Evolutionary conservation across 495 filamentous ascomycete genomes (phyloP).

Genomic region (Talaromyces stipitatus): DNA sequence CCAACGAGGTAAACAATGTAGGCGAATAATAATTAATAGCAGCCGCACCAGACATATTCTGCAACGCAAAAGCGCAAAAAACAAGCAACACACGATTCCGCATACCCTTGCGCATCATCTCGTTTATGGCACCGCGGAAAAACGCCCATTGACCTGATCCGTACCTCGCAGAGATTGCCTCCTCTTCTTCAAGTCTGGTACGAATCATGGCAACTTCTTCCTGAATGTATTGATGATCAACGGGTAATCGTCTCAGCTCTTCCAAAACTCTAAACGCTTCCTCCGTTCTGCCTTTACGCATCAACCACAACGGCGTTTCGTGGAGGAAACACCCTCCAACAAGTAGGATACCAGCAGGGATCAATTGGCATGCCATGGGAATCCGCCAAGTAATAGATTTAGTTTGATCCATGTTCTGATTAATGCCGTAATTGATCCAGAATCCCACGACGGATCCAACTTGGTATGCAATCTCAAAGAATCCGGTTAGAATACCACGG

Average conservation of each 20-base stretch:
- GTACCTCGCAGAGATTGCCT: constrained; percentile 33
- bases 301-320: constrained; percentile 41
- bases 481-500: constrained; percentile 59
- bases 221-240: constrained; percentile 47
- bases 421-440: constrained; percentile 42
- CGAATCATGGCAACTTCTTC: constrained; percentile 37
- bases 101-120: constrained; percentile 22
- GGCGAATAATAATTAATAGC: constrained; percentile 49
- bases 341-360: constrained; percentile 33
- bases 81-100: constrained; percentile 27
- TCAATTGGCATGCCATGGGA: constrained; percentile 36
- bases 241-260: constrained; percentile 45
- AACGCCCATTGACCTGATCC: constrained; percentile 48
- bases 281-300: constrained; percentile 43
- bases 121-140: constrained; percentile 43
- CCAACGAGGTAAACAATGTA: constrained; percentile 43
- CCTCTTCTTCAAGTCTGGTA: constrained; percentile 15
- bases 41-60: constrained; percentile 48
- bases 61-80: constrained; percentile 43
- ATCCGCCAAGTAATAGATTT: constrained; percentile 29
- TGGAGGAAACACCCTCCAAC: constrained; percentile 28
- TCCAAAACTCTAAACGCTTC: constrained; percentile 41
- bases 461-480: constrained; percentile 59
- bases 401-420: constrained; percentile 5
- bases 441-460: constrained; percentile 55